phyloP scores from a whole-genome alignment of 345 rosid genomes.

The Gynandropsis gynandra region DNA sequence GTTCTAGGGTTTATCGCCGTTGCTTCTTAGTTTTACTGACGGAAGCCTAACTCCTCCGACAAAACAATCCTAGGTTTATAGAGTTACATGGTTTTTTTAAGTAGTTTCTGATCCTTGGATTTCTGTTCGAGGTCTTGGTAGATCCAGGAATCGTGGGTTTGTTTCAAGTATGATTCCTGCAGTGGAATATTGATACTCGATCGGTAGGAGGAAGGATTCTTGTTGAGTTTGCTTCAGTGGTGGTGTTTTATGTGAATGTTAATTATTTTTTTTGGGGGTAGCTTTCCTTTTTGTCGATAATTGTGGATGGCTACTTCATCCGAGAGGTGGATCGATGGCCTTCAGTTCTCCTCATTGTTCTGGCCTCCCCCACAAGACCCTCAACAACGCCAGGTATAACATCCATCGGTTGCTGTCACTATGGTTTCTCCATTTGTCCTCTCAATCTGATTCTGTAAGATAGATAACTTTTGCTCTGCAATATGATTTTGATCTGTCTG shows the following conservation, averaged over 20 bases:
- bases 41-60: neutral
- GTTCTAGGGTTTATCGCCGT: neutral
- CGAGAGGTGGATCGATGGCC: constrained; percentile 93
- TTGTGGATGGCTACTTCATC: constrained; percentile 54
- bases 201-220: constrained; percentile 10
- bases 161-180: constrained; percentile 9
- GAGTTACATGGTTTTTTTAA: neutral
- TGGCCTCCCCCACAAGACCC: constrained; percentile 82
- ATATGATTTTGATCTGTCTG: no score
- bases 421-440: no score
- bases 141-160: constrained; percentile 2
- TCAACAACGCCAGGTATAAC: constrained; percentile 65
- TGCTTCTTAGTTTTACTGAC: no score
- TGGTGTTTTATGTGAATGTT: constrained; percentile 3
- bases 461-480: no score
- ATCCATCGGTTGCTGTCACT: neutral
- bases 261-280: constrained; percentile 4
- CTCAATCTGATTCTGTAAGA: no score
- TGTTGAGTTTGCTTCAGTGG: neutral
- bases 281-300: neutral
- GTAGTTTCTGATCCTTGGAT: constrained; percentile 8
- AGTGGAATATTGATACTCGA: constrained; percentile 15
- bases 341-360: constrained; percentile 77
- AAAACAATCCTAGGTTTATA: neutral
- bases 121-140: constrained; percentile 18